Evolutionary conservation across 306 rosid genomes (phyloP), one percentile per base, ranked within the genome.

Genomic region (Lagenaria siceraria): DNA sequence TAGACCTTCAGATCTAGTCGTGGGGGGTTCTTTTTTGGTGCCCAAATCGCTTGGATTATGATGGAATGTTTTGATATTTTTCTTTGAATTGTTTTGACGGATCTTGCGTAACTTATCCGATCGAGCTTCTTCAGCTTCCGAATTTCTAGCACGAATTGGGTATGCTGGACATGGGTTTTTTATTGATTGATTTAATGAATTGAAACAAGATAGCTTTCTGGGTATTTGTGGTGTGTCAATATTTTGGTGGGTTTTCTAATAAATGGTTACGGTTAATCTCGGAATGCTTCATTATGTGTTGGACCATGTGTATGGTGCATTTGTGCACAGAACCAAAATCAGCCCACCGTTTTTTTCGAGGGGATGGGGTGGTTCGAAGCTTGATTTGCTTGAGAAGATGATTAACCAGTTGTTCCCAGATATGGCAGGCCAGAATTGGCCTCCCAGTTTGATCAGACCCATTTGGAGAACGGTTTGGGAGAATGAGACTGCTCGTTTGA

Each of bases 361-460:
- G 75, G 98, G 97, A 75, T 94, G 98, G 98, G 98, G 97, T 19
- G 98, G 98, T 13, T 22, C 91, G 2, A 90, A 89, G 78, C 98
- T 92, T 3, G 97, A 87, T 18, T 77, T 92, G 87, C 89, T 94
- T 0, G 96, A 94, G 86, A 90, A 84, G 36, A 84, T 94, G 90
- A 83, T 94, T 22, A 83, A 77, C 22, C 97, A 92, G 73, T 46
- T 94, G 43, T 94, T 94, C 80, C 98, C 98, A 1, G 95, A 83
- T 19, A 66, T 81, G 48, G 96, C 73, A 0, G 88, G 79, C 3
- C 89, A 89, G 80, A 87, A 87, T 59, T 90, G 89, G 96, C 96
- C 95, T 25, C 98, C 98, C 7, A 9, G 58, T 51, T 55, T 81
- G 85, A 82, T 94, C 25, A 81, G 81, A 75, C 98, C 98, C 24